Base-by-base conservation (phyloP, 805 yeast genomes). In the Zygoascus bituminiphila region DNA sequence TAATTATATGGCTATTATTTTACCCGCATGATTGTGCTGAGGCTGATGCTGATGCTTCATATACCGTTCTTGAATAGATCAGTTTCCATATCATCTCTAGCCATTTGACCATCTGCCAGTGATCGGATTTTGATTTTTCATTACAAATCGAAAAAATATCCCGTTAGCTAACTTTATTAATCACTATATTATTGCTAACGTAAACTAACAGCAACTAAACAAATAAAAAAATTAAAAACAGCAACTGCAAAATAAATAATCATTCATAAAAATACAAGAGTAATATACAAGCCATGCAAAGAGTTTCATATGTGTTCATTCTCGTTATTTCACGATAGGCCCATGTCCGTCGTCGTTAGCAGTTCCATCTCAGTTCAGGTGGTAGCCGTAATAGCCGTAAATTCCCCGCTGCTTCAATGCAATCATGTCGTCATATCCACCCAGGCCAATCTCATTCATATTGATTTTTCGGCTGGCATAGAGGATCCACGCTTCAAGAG, bases 391-490 rank as follows among this genome's bases (percentile, higher is more conserved):
- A 51, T 64, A 64, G 33, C 60, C 51, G 44, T 64, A 64, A 35
- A 64, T 61, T 4, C 68, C 68, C 12, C 64, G 53, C 44, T 59
- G 62, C 31, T 53, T 49, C 23, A 50, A 46, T 17, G 58, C 51
- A 14, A 47, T 55, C 10, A 36, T 29, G 8, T 54, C 49, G 38
- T 42, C 44, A 29, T 51, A 43, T 1, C 60, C 66, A 26, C 61
- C 66, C 48, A 55, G 53, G 15, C 66, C 65, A 21, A 57, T 53
- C 40, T 56, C 62, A 17, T 65, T 57, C 51, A 67, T 59, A 52
- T 66, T 64, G 51, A 66, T 57, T 53, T 66, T 66, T 29, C 67
- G 57, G 20, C 62, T 52, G 7, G 65, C 69, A 39, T 54, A 55
- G 22, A 26, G 19, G 12, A 53, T 48, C 69, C 69, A 65, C 20